These are phyloP conservation scores for Hypsizygus ulmarius DNA, from an alignment of 1,284 basidiomycete genomes.

Conservation along the genomic window DNA sequence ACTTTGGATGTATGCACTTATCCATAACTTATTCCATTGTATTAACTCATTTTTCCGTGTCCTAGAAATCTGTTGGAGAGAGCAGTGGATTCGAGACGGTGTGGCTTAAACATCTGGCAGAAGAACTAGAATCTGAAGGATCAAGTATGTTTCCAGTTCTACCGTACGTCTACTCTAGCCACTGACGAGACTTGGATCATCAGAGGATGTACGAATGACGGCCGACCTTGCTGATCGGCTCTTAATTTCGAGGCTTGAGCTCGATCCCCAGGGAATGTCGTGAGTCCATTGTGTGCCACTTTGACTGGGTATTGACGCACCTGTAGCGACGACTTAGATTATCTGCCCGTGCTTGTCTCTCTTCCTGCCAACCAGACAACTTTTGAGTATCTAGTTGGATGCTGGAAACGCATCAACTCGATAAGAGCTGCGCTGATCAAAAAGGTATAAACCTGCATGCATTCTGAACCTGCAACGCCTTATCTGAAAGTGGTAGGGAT, in stretches of 20 bases:
- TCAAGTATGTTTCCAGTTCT: conserved; percentile 41
- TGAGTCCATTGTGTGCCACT: conserved; percentile 36
- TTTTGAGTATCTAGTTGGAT: conserved; percentile 88
- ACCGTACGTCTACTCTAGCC: conserved; percentile 4
- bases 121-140: conserved; percentile 72
- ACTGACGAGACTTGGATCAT: conserved; percentile 19
- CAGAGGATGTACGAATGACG: conserved; percentile 42
- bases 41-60: conserved; percentile 8
- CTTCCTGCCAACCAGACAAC: conserved; percentile 78
- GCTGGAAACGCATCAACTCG: conserved; percentile 83
- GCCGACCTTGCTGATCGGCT: conserved; percentile 73
- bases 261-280: conserved; percentile 76
- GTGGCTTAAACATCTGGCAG: conserved; percentile 79
- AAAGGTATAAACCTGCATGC: conserved; percentile 43
- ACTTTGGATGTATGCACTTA: conserved; percentile 64
- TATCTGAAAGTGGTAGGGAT: conserved; percentile 41
- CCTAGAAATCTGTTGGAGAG: conserved; percentile 69
- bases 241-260: conserved; percentile 84
- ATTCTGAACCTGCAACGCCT: background rate
- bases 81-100: conserved; percentile 68
- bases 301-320: conserved; percentile 3
- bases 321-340: conserved; percentile 78
- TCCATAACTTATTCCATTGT: conserved; percentile 25
- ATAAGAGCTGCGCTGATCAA: conserved; percentile 57
- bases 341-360: conserved; percentile 73